phyloP scores from a whole-genome alignment of 768 basidiomycete species.

The Psilocybe cyanescens region DNA sequence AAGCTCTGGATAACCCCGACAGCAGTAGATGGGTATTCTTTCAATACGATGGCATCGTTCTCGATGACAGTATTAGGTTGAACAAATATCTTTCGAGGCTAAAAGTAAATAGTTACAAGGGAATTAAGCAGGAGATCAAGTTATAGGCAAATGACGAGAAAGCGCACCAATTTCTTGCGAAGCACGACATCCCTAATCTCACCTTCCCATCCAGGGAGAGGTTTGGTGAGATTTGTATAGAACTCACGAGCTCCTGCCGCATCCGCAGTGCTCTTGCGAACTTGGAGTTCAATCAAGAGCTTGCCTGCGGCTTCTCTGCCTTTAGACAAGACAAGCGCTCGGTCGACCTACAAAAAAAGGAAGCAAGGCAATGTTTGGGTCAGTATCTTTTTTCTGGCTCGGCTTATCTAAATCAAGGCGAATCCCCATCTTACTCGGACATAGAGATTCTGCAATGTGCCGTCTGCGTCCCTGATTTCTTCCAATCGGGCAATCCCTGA shows the following conservation, averaged over 20 bases:
- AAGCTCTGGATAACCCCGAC: slow-evolving; percentile 82
- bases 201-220: slow-evolving; percentile 70
- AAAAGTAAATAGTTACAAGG: slow-evolving; percentile 5
- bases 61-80: slow-evolving; percentile 80
- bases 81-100: slow-evolving; percentile 87
- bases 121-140: neutral
- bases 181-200: slow-evolving; percentile 80
- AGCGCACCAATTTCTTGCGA: slow-evolving; percentile 73
- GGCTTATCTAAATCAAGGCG: neutral
- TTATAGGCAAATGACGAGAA: neutral
- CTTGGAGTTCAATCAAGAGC: slow-evolving; percentile 79
- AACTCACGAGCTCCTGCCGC: slow-evolving; percentile 78
- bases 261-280: slow-evolving; percentile 85
- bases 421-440: slow-evolving; percentile 54
- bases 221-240: slow-evolving; percentile 81
- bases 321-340: slow-evolving; percentile 62
- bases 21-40: slow-evolving; percentile 76
- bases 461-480: slow-evolving; percentile 61
- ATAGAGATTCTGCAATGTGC: slow-evolving; percentile 68
- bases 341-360: slow-evolving; percentile 60
- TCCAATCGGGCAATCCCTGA: slow-evolving; percentile 73
- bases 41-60: slow-evolving; percentile 70
- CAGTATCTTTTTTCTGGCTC: slow-evolving; percentile 3
- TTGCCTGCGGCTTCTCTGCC: slow-evolving; percentile 73
- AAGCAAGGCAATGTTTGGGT: neutral